Percentiles rank a stretch among this genome's conserved stretches.
These are phyloP conservation scores for Alloascoidea africana DNA, from an alignment of 805 yeast species.

Conservation along the genomic window DNA sequence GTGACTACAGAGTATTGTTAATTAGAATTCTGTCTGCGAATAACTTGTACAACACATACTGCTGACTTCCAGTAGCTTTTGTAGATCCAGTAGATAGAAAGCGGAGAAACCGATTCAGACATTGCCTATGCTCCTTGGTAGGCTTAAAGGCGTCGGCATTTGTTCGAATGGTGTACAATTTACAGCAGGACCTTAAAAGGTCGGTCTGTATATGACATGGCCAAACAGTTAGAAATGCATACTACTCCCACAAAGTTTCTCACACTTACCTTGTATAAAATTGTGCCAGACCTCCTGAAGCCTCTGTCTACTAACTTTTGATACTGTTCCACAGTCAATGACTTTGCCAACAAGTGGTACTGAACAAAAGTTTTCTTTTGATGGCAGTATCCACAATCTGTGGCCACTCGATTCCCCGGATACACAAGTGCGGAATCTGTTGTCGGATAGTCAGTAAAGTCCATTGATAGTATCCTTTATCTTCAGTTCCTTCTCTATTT, in stretches of 20 bases:
- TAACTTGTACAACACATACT: neutral
- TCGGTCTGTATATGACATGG: too few species aligned
- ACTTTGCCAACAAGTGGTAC: constrained; percentile 22
- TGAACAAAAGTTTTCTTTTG: constrained; percentile 17
- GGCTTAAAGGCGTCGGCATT: constrained; percentile 27
- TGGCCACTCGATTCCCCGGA: neutral
- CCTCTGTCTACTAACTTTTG: constrained; percentile 58
- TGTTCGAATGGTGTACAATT: constrained; percentile 66
- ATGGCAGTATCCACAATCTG: constrained; percentile 64
- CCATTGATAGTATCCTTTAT: too few species aligned
- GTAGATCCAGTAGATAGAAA: constrained; percentile 6
- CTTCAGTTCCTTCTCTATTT: too few species aligned
- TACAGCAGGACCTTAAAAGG: constrained; percentile 57
- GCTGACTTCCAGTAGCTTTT: constrained; percentile 5
- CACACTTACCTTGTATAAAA: constrained; percentile 27
- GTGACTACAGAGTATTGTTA: constrained; percentile 5
- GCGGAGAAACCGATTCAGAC: constrained; percentile 39
- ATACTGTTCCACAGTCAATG: constrained; percentile 37
- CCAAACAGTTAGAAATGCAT: too few species aligned
- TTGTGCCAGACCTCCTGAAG: constrained; percentile 65
- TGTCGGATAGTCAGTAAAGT: too few species aligned
- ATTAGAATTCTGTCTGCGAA: constrained; percentile 6
- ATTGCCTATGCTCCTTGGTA: constrained; percentile 52
- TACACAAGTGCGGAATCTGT: too few species aligned
- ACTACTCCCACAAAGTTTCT: too few species aligned